Evolutionary conservation across 495 filamentous ascomycete species (phyloP), one percentile per base, ranked within the genome.

Genomic region (Penicillium lividum): DNA sequence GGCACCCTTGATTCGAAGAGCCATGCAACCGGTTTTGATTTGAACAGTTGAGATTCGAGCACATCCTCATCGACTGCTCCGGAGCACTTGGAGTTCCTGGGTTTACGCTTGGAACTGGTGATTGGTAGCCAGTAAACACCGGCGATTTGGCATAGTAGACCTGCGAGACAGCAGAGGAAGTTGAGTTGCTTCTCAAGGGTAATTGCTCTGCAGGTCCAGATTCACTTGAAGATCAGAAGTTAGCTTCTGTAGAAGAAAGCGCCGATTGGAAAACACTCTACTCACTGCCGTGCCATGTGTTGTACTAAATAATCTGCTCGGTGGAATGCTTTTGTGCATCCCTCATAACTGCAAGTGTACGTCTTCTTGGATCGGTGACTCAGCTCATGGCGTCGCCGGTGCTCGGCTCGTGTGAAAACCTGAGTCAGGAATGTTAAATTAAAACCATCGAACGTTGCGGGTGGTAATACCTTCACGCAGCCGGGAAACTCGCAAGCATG

Each of bases 341-440:
- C 82, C 38, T 80, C 74, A 51, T 85, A 78, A 4, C 82, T 79
- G 70, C 92, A 95, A 28, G 79, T 78, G 61, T 82, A 87, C 6
- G 83, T 77, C 27, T 89, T 86, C 55, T 85, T 78, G 16, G 82
- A 80, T 63, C 86, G 85, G 74, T 97, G 92, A 68, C 92, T 93
- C 51, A 93, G 75, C 70, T 95, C 89, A 74, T 96, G 92, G 45
- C 91, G 91, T 71, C 91, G 91, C 50, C 34, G 64, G 40, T 97
- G 92, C 68, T 97, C 92, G 27, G 90, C 91, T 67, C 92, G 81
- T 13, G 91, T 94, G 68, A 91, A 92, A 49, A 89, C 86, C 87
- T 89, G 11, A 42, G 6, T 7, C 7, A 25, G 13, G 22, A n/a
- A n/a, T n/a, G n/a, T 43, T 43, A 40, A 46, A 43, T 25, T 58